These are phyloP conservation scores for Cyamopsis tetragonoloba DNA, from an alignment of 306 rosid species.

Conservation along the genomic window DNA sequence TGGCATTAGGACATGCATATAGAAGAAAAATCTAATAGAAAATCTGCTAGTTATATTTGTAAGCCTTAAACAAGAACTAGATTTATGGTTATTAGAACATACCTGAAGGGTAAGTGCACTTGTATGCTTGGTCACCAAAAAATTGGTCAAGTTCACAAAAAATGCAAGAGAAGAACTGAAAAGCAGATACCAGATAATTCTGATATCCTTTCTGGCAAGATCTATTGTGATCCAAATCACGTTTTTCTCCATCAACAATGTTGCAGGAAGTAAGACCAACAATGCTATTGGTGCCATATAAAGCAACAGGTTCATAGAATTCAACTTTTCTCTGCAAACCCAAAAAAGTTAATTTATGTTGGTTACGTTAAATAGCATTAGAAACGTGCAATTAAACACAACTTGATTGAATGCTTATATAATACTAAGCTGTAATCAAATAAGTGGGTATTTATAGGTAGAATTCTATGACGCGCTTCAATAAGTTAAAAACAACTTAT, in stretches of 20 bases:
- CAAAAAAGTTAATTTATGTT: neutral
- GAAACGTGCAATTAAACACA: too few species aligned
- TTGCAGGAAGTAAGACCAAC: slow-evolving; percentile 39
- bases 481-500: too few species aligned
- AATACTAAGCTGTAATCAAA: too few species aligned
- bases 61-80: neutral
- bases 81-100: slow-evolving; percentile 1
- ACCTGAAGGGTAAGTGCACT: slow-evolving; percentile 54
- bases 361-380: too few species aligned
- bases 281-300: slow-evolving; percentile 50
- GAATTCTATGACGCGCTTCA: too few species aligned
- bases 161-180: slow-evolving; percentile 44
- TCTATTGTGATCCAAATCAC: slow-evolving; percentile 39
- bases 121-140: slow-evolving; percentile 50
- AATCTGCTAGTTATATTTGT: too few species aligned
- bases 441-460: too few species aligned
- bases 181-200: slow-evolving; percentile 39
- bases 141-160: slow-evolving; percentile 43
- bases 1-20: too few species aligned
- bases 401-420: too few species aligned
- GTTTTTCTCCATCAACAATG: slow-evolving; percentile 39
- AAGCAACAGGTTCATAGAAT: slow-evolving; percentile 47
- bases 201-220: slow-evolving; percentile 37
- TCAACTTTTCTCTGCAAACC: slow-evolving; percentile 34
- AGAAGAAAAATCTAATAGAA: too few species aligned